Evolutionary conservation across 129 eudicot genomes (phyloP).

Genomic region (carrot (Daucus carota)): DNA sequence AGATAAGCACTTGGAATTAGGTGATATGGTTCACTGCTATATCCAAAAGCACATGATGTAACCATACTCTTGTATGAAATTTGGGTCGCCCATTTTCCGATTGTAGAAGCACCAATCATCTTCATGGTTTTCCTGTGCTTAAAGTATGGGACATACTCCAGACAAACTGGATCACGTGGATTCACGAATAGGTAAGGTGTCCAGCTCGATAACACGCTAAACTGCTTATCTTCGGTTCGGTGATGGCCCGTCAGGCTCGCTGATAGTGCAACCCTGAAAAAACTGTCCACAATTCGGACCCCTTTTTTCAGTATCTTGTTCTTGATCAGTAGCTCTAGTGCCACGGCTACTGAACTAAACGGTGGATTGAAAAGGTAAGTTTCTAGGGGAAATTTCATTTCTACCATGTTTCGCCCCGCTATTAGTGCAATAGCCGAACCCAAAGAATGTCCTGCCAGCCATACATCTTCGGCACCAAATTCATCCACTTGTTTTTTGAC

Average conservation of each 20-base stretch:
- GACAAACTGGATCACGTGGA: constrained; percentile 47
- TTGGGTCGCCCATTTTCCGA: constrained; percentile 20
- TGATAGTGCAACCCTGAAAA: constrained; percentile 40
- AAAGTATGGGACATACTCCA: constrained; percentile 53
- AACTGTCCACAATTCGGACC: constrained; percentile 29
- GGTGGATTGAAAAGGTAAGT: constrained; percentile 82
- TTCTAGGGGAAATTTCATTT: constrained; percentile 27
- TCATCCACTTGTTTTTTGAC: constrained; percentile 12
- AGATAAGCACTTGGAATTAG: constrained; percentile 7
- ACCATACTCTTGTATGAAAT: not conserved
- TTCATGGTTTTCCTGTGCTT: constrained; percentile 36
- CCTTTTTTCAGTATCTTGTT: constrained; percentile 41
- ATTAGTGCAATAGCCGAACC: constrained; percentile 64
- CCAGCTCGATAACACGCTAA: constrained; percentile 38
- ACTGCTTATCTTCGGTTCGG: constrained; percentile 13
- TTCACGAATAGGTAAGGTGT: constrained; percentile 51
- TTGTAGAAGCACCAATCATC: not conserved
- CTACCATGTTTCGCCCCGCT: constrained; percentile 45
- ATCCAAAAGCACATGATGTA: not conserved
- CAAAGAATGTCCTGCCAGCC: constrained; percentile 84
- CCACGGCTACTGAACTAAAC: constrained; percentile 22
- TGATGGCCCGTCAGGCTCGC: constrained; percentile 11
- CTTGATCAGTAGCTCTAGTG: constrained; percentile 39
- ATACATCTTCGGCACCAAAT: constrained; percentile 38
- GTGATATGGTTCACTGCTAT: not conserved